These are phyloP conservation scores for Dalbergia cochinchinensis DNA, from an alignment of 306 rosid genomes.

Conservation along the genomic window DNA sequence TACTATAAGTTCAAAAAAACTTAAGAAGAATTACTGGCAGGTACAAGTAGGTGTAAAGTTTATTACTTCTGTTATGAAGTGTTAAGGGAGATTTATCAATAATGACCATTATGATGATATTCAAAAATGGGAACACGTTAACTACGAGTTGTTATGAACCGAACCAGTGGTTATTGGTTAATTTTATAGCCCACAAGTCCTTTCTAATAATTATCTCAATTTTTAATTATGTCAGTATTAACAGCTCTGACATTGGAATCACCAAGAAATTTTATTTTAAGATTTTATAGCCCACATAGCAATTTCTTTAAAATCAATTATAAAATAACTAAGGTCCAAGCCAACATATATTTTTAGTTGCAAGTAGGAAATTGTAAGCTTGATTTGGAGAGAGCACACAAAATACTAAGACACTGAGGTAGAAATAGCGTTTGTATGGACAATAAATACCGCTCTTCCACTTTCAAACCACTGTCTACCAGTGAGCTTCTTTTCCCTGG, in stretches of 20 bases:
- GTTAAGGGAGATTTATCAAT: not conserved
- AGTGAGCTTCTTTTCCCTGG: constrained; percentile 90
- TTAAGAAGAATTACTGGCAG: constrained; percentile 28
- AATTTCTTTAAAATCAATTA: constrained; percentile 24
- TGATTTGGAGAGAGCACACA: not conserved
- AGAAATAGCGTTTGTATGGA: constrained; percentile 23
- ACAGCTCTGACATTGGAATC: constrained; percentile 7
- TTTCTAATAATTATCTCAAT: constrained; percentile 5
- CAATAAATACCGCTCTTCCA: constrained; percentile 75
- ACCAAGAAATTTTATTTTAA: not conserved
- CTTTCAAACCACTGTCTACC: constrained; percentile 99
- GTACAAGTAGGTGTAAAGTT: not conserved
- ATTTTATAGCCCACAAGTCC: constrained; percentile 2
- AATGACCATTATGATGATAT: not conserved
- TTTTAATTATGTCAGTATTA: not conserved
- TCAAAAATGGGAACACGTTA: constrained; percentile 18
- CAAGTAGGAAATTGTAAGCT: constrained; percentile 1
- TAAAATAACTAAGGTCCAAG: constrained; percentile 10
- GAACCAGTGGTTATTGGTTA: not conserved
- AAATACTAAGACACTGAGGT: constrained; percentile 15
- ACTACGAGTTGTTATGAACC: not conserved
- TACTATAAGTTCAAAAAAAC: constrained; percentile 20
- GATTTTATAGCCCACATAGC: not conserved
- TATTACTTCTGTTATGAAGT: constrained; percentile 23
- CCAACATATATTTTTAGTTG: not conserved